Evolutionary conservation across 1,139 yeast species (phyloP).

Genomic region (Yamadazyma dendronema): DNA sequence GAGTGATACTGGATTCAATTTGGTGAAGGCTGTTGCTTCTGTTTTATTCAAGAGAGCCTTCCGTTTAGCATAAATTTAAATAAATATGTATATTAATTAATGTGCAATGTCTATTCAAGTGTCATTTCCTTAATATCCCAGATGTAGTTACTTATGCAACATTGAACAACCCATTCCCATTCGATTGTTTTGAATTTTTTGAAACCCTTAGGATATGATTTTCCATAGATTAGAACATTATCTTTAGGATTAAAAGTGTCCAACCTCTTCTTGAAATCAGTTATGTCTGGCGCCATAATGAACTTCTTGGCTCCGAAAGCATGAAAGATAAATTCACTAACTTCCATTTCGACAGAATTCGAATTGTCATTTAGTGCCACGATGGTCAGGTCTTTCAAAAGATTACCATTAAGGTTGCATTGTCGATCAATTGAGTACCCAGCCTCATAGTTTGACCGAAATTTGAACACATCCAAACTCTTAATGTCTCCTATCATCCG

Average conservation of each 20-base stretch:
- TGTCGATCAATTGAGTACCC: conserved; percentile 32
- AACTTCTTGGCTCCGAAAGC: conserved; percentile 42
- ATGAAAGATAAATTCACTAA: conserved; percentile 45
- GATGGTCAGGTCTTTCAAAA: conserved; percentile 31
- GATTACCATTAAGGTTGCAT: conserved; percentile 31
- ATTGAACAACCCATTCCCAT: conserved; percentile 80
- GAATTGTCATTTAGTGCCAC: conserved; percentile 26
- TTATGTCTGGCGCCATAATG: conserved; percentile 4
- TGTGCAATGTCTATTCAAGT: conserved; percentile 4
- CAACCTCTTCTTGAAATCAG: conserved; percentile 5
- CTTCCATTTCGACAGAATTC: conserved; percentile 25
- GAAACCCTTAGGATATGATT: background rate
- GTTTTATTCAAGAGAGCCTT: conserved; percentile 44
- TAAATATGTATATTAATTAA: background rate
- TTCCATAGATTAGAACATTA: background rate
- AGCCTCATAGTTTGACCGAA: conserved; percentile 27
- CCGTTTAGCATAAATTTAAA: conserved; percentile 15
- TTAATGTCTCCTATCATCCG: conserved; percentile 30
- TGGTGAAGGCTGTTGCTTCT: conserved; percentile 55
- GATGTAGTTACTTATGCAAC: conserved; percentile 51
- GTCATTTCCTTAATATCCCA: conserved; percentile 17
- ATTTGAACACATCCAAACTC: conserved; percentile 43
- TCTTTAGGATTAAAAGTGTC: background rate
- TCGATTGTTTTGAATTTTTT: conserved; percentile 23
- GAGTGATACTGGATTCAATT: conserved; percentile 79